Evolutionary conservation across 768 basidiomycete species (phyloP).

Genomic region (Suillus subalutaceus): DNA sequence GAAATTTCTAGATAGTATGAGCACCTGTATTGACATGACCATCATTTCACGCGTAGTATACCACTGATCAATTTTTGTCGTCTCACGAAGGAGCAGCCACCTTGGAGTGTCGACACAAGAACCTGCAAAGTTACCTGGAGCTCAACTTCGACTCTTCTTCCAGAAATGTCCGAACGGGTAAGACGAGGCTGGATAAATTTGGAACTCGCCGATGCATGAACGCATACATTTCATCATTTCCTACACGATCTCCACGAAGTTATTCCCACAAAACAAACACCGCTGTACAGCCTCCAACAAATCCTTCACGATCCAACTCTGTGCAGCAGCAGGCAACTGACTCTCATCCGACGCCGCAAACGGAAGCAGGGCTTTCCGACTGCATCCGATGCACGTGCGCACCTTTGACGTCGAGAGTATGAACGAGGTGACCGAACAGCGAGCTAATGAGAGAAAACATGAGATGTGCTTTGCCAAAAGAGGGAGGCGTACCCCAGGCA

Average conservation of each 20-base stretch:
- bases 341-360: constrained; percentile 36
- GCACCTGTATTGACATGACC: constrained; percentile 7
- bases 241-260: constrained; percentile 58
- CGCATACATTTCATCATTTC: neutral
- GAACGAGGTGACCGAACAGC: constrained; percentile 82
- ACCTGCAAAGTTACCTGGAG: neutral
- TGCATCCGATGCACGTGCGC: constrained; percentile 81
- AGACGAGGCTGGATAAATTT: neutral
- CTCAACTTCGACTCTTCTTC: neutral
- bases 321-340: constrained; percentile 51
- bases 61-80: neutral
- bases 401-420: constrained; percentile 78
- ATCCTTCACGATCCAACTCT: constrained; percentile 67
- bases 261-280: constrained; percentile 74
- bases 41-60: neutral
- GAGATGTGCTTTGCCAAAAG: constrained; percentile 8
- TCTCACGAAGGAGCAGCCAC: neutral
- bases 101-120: neutral
- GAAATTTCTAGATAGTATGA: neutral
- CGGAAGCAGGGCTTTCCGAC: constrained; percentile 79
- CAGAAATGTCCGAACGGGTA: neutral
- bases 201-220: neutral
- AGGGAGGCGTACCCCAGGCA: constrained; percentile 62
- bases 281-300: constrained; percentile 65
- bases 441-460: constrained; percentile 44